phyloP scores from a whole-genome alignment of 2,329 filamentous ascomycete species.

The Ceratocystis colombiana region DNA sequence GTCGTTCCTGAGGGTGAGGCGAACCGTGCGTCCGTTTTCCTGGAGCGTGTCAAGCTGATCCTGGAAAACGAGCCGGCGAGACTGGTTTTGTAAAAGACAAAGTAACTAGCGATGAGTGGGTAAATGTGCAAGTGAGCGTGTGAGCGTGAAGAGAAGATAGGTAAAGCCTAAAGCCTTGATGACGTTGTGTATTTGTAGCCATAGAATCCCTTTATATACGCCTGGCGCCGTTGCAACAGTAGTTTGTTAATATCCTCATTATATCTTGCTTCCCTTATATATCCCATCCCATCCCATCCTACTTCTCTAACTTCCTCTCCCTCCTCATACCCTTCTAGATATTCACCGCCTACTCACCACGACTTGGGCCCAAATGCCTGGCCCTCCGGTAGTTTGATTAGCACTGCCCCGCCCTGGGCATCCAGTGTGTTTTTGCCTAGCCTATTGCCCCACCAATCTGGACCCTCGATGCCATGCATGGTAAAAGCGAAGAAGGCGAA shows the following conservation, averaged over 20 bases:
- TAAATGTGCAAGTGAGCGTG: slow-evolving; percentile 17
- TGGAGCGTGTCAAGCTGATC: slow-evolving; percentile 75
- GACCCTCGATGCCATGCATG: slow-evolving; percentile 50
- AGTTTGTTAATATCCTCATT: slow-evolving; percentile 19
- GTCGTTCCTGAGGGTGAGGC: slow-evolving; percentile 71
- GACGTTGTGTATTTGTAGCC: slow-evolving; percentile 24
- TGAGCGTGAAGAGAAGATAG: slow-evolving; percentile 2
- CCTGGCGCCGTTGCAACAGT: slow-evolving; percentile 21
- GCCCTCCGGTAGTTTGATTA: slow-evolving; percentile 42
- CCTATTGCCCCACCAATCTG: slow-evolving; percentile 60
- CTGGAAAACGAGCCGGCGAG: slow-evolving; percentile 71
- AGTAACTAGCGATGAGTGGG: neutral
- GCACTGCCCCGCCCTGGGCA: slow-evolving; percentile 48
- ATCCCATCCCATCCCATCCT: neutral
- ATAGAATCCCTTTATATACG: slow-evolving; percentile 26
- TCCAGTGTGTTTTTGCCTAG: slow-evolving; percentile 53
- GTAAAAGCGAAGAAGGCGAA: slow-evolving; percentile 62
- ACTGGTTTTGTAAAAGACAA: slow-evolving; percentile 48
- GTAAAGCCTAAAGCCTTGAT: slow-evolving; percentile 20
- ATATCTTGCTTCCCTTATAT: neutral
- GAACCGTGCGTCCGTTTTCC: slow-evolving; percentile 67
- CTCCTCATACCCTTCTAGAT: neutral
- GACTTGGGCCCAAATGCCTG: slow-evolving; percentile 50
- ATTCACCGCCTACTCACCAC: slow-evolving; percentile 36
- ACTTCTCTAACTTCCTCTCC: neutral